Conservation (phyloP, 371 early-diverging fungal species). For the Rhizopus microsporus region DNA sequence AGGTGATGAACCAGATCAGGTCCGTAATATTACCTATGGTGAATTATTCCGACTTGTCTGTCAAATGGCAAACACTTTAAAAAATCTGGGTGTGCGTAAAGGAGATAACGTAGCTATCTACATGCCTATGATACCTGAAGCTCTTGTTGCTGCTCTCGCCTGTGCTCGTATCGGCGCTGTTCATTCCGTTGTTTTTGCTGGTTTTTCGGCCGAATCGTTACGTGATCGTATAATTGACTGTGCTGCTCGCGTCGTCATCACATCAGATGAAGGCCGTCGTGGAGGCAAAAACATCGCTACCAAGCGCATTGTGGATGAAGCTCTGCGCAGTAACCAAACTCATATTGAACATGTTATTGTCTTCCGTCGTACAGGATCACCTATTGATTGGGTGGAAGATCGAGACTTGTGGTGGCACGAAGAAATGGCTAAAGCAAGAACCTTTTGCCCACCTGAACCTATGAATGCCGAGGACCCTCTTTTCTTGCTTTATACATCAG, state of each 20-base stretch:
- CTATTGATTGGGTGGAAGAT: slow-evolving; percentile 68
- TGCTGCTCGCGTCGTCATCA: slow-evolving; percentile 75
- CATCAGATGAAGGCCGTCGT: slow-evolving; percentile 86
- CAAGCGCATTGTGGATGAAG: slow-evolving; percentile 91
- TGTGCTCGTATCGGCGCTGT: slow-evolving; percentile 93
- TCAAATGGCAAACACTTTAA: slow-evolving; percentile 81
- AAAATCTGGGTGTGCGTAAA: slow-evolving; percentile 78
- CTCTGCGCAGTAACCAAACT: slow-evolving; percentile 66
- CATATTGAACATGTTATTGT: slow-evolving; percentile 85
- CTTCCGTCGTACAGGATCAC: slow-evolving; percentile 82
- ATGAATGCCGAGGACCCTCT: slow-evolving; percentile 95
- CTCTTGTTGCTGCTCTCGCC: slow-evolving; percentile 89
- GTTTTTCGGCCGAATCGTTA: slow-evolving; percentile 88
- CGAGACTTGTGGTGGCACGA: slow-evolving; percentile 93
- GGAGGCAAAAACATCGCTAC: slow-evolving; percentile 88
- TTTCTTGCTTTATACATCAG: slow-evolving; percentile 96
- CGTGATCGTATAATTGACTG: slow-evolving; percentile 83
- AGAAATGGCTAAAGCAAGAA: slow-evolving; percentile 69
- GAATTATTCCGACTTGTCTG: slow-evolving; percentile 81
- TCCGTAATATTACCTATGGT: slow-evolving; percentile 79
- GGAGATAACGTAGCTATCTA: slow-evolving; percentile 95
- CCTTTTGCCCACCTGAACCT: slow-evolving; percentile 78
- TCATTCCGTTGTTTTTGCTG: slow-evolving; percentile 92
- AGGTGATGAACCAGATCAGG: slow-evolving; percentile 83
- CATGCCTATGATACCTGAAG: slow-evolving; percentile 97